These are phyloP conservation scores for Solanum piurae DNA, from an alignment of 257 asterid genomes.

Conservation along the genomic window DNA sequence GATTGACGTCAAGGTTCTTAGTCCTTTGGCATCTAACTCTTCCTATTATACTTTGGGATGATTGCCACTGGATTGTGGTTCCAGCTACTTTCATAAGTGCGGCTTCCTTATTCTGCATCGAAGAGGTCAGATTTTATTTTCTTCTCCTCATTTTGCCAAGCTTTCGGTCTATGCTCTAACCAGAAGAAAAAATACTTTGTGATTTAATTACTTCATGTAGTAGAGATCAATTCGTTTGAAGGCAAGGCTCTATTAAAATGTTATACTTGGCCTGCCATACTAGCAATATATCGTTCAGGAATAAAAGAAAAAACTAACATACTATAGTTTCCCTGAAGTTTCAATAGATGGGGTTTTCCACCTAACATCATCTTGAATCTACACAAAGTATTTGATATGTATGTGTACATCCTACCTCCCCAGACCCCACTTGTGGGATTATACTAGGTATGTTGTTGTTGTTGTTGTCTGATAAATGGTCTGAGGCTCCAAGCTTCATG, in stretches of 20 bases:
- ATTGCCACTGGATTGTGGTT: slow-evolving; percentile 92
- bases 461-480: neutral
- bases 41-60: slow-evolving; percentile 94
- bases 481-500: neutral
- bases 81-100: slow-evolving; percentile 97
- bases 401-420: neutral
- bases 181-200: neutral
- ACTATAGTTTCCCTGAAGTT: neutral
- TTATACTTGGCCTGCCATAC: neutral
- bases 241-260: neutral
- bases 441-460: neutral
- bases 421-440: neutral
- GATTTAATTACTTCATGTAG: neutral
- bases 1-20: slow-evolving; percentile 82
- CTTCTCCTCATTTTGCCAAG: neutral
- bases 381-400: neutral
- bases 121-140: slow-evolving; percentile 44
- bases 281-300: neutral
- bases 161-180: neutral
- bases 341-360: neutral
- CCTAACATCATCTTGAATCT: neutral
- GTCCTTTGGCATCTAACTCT: slow-evolving; percentile 99
- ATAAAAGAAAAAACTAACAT: neutral
- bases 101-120: slow-evolving; percentile 88
- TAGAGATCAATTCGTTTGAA: neutral